These are phyloP conservation scores for Psilocybe subaeruginosa DNA, from an alignment of 768 basidiomycete genomes.

Conservation along the genomic window DNA sequence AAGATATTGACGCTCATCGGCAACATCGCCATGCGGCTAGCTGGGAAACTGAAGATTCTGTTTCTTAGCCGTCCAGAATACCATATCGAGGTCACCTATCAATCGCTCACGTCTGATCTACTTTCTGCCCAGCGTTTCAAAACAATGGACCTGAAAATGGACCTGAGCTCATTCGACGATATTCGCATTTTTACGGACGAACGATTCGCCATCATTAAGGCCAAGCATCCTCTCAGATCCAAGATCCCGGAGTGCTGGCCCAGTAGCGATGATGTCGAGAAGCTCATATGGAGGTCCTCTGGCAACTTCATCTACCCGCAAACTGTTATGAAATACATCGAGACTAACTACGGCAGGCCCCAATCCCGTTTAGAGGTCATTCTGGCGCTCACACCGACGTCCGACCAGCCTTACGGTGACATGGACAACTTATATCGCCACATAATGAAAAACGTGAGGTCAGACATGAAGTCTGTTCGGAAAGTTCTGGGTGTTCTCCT, in stretches of 20 bases:
- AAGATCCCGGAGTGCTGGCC: not conserved
- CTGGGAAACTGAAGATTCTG: too few relatives aligned
- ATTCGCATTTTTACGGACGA: too few relatives aligned
- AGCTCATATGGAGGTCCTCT: not conserved
- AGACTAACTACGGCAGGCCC: not conserved
- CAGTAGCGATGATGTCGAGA: not conserved
- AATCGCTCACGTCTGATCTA: too few relatives aligned
- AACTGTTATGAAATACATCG: slow-evolving; percentile 10
- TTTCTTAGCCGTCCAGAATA: too few relatives aligned
- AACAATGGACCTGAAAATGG: too few relatives aligned
- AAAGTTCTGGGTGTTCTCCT: too few relatives aligned
- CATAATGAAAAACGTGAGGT: not conserved
- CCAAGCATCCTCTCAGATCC: not conserved
- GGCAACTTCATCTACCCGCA: slow-evolving; percentile 6
- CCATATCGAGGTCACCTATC: too few relatives aligned
- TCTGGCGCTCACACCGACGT: not conserved
- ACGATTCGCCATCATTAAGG: too few relatives aligned
- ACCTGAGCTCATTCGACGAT: too few relatives aligned
- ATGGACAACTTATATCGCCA: not conserved
- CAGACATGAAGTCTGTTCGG: not conserved
- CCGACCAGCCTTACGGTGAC: not conserved
- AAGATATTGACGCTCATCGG: too few relatives aligned
- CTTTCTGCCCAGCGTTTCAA: too few relatives aligned
- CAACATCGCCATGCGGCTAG: too few relatives aligned
- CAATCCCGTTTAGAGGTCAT: not conserved